phyloP scores from a whole-genome alignment of 306 rosid genomes.

The Carpinus viminea region DNA sequence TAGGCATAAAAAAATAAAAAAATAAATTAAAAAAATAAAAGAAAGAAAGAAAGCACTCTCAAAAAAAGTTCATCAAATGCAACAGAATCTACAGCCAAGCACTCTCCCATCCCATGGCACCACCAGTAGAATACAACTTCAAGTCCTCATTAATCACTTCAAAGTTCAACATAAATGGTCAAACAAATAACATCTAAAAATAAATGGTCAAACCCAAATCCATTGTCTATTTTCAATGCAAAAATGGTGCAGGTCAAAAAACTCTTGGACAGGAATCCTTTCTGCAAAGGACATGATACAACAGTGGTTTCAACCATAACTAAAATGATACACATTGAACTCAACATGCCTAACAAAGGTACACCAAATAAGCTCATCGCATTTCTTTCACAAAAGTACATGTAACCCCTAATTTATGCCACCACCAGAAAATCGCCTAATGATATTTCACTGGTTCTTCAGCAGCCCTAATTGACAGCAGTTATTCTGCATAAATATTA shows the following conservation, averaged over 20 bases:
- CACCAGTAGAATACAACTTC: slow-evolving; percentile 20
- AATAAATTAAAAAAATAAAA: neutral
- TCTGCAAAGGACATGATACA: neutral
- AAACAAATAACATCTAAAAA: slow-evolving; percentile 4
- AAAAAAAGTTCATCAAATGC: neutral
- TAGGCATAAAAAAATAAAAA: neutral
- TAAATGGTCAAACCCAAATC: neutral
- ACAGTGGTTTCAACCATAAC: neutral
- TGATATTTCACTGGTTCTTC: neutral
- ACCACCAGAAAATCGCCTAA: neutral
- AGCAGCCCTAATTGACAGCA: neutral
- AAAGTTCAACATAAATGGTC: neutral
- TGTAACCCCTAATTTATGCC: neutral
- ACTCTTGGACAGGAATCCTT: neutral
- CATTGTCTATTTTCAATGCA: neutral
- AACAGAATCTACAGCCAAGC: slow-evolving; percentile 20
- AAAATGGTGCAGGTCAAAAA: neutral
- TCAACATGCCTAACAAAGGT: neutral
- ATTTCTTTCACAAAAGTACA: neutral
- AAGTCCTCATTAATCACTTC: slow-evolving; percentile 7
- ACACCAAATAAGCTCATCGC: neutral
- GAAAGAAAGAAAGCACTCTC: neutral
- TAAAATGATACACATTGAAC: neutral
- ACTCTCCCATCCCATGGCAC: slow-evolving; percentile 17
- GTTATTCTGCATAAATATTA: neutral